Percentiles rank a stretch among this genome's conserved stretches.
phyloP scores from a whole-genome alignment of 257 asterid species.

The Gentiana macrophylla region DNA sequence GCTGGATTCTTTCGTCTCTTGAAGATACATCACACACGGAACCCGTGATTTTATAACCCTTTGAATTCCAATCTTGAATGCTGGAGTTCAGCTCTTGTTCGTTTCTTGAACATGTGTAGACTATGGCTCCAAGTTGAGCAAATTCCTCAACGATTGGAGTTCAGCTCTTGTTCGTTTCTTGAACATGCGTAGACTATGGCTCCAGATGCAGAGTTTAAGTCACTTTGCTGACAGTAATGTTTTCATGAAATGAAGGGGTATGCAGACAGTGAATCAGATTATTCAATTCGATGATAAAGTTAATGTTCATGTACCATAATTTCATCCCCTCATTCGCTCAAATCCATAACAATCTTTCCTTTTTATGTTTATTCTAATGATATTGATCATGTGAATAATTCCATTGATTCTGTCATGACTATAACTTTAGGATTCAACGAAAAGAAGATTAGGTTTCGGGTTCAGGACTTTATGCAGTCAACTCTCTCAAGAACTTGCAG shows the following conservation, averaged over 20 bases:
- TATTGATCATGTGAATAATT: constrained; percentile 31
- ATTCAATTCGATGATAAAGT: constrained; percentile 35
- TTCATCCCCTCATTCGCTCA: constrained; percentile 13
- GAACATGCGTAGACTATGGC: too few species aligned
- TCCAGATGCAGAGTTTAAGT: too few species aligned
- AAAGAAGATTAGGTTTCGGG: constrained; percentile 22
- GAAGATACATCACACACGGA: too few species aligned
- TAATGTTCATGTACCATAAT: constrained; percentile 10
- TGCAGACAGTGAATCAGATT: constrained; percentile 51
- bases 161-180: too few species aligned
- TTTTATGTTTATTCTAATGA: constrained; percentile 26
- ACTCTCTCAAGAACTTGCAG: too few species aligned
- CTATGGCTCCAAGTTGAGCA: too few species aligned
- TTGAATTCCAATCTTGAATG: too few species aligned
- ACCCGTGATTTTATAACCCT: too few species aligned
- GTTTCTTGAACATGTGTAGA: too few species aligned
- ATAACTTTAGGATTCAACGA: constrained; percentile 45
- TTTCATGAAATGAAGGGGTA: constrained; percentile 43
- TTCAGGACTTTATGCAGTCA: constrained; percentile 4
- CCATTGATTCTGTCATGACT: constrained; percentile 36
- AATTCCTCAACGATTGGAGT: too few species aligned
- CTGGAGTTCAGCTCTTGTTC: too few species aligned
- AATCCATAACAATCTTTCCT: constrained; percentile 29
- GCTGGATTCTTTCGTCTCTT: too few species aligned
- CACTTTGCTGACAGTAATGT: constrained; percentile 15